phyloP scores from a whole-genome alignment of 768 basidiomycete genomes.

The Mycena filopes region DNA sequence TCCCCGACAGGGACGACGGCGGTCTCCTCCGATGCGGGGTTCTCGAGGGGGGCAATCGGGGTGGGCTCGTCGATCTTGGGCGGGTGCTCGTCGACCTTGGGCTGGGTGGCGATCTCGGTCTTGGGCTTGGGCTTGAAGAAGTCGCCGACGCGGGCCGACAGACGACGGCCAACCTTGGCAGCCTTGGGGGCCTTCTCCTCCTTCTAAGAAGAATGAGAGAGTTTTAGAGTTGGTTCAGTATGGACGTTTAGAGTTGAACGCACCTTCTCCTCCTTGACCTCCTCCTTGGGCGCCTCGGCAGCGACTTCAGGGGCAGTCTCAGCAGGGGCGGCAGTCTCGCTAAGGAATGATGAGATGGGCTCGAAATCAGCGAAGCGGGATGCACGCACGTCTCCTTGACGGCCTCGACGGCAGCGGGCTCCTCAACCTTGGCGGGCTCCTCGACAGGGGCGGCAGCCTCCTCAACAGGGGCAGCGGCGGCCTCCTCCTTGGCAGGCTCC shows the following conservation, averaged over 20 bases:
- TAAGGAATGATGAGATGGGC: slow-evolving; percentile 27
- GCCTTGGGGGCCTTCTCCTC: slow-evolving; percentile 61
- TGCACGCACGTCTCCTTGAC: slow-evolving; percentile 77
- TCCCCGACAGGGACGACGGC: slow-evolving; percentile 37
- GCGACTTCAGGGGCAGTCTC: slow-evolving; percentile 50
- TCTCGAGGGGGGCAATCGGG: slow-evolving; percentile 86
- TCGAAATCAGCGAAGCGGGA: background rate
- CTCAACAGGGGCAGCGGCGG: slow-evolving; percentile 45
- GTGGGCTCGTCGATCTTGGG: slow-evolving; percentile 88
- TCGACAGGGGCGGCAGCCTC: slow-evolving; percentile 45
- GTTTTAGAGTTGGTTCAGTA: background rate
- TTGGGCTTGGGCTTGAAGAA: slow-evolving; percentile 85
- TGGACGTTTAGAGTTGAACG: background rate
- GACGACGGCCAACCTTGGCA: slow-evolving; percentile 79
- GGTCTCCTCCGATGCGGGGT: slow-evolving; percentile 63
- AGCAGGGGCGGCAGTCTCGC: slow-evolving; percentile 54
- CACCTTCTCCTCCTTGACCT: slow-evolving; percentile 59
- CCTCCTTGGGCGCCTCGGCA: slow-evolving; percentile 56
- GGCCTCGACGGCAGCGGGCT: slow-evolving; percentile 61
- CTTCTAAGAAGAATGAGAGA: slow-evolving; percentile 31
- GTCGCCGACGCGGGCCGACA: slow-evolving; percentile 85
- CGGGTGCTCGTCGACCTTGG: slow-evolving; percentile 90
- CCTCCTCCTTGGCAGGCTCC: slow-evolving; percentile 50
- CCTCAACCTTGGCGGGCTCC: slow-evolving; percentile 56
- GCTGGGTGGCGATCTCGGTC: slow-evolving; percentile 69